phyloP scores from a whole-genome alignment of 768 basidiomycete genomes.

The Galerina marginata region DNA sequence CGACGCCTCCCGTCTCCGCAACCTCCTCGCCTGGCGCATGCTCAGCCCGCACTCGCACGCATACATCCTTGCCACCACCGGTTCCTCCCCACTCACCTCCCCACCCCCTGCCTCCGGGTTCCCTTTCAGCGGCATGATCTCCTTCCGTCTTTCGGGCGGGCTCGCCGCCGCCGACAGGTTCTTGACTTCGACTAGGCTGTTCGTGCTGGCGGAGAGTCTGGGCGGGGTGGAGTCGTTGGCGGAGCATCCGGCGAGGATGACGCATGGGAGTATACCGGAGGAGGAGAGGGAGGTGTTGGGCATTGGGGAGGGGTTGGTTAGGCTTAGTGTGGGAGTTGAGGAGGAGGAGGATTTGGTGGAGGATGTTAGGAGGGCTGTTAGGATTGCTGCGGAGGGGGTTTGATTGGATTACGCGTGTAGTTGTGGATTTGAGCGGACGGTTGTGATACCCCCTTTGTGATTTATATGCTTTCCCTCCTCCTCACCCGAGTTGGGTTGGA shows the following conservation, averaged over 20 bases:
- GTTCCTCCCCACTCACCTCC: not conserved
- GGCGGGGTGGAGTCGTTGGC: conserved; percentile 94
- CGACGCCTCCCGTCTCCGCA: conserved; percentile 36
- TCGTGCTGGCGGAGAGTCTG: conserved; percentile 85
- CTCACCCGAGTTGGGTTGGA: too few species aligned
- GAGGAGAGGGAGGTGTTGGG: conserved; percentile 72
- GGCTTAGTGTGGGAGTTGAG: conserved; percentile 91
- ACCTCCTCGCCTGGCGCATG: conserved; percentile 65
- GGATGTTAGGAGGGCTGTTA: conserved; percentile 72
- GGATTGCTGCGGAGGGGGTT: not conserved
- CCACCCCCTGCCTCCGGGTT: conserved; percentile 58
- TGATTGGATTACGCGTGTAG: too few species aligned
- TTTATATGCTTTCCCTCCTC: too few species aligned
- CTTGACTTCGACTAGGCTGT: conserved; percentile 66
- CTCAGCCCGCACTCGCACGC: conserved; percentile 72
- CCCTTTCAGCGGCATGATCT: conserved; percentile 91
- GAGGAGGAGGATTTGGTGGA: conserved; percentile 81
- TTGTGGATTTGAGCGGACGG: too few species aligned
- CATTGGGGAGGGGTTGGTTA: conserved; percentile 76
- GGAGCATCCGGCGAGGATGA: conserved; percentile 89
- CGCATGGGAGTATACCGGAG: conserved; percentile 78
- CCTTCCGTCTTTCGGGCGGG: conserved; percentile 72
- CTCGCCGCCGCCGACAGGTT: conserved; percentile 65
- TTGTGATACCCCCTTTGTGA: too few species aligned
- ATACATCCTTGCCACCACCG: conserved; percentile 33